Evolutionary conservation across 2,329 filamentous ascomycete species (phyloP).

Genomic region (Colletotrichum sp.): DNA sequence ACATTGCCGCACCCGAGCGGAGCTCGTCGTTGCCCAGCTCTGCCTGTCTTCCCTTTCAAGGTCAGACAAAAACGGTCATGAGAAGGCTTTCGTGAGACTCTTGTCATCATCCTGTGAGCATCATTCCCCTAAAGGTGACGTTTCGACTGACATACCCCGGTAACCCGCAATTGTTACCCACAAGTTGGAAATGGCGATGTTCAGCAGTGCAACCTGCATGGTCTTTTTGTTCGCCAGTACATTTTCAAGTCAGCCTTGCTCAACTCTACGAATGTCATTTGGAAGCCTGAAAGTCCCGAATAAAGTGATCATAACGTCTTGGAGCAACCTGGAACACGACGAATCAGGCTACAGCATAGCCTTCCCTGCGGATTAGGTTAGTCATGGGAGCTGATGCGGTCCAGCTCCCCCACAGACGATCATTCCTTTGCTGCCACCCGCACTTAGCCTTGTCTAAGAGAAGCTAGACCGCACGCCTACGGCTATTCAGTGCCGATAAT

Average conservation of each 20-base stretch:
- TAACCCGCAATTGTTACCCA: not conserved
- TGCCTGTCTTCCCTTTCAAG: not conserved
- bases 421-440: not conserved
- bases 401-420: not conserved
- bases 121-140: not conserved
- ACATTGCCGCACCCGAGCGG: not conserved
- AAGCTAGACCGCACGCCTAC: not conserved
- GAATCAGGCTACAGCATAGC: not conserved
- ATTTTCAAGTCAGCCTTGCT: not conserved
- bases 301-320: not conserved
- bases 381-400: not conserved
- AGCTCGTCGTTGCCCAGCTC: not conserved
- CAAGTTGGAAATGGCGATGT: not conserved
- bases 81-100: not conserved
- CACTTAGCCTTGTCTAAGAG: not conserved
- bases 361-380: not conserved
- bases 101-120: not conserved
- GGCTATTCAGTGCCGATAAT: not conserved
- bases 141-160: not conserved
- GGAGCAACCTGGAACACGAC: not conserved
- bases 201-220: not conserved
- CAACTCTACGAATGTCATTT: not conserved
- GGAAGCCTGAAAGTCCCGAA: not conserved
- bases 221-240: not conserved
- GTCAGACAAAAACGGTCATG: not conserved